These are phyloP conservation scores for Cercospora sp. DNA, from an alignment of 2,329 filamentous ascomycete species.

Conservation along the genomic window DNA sequence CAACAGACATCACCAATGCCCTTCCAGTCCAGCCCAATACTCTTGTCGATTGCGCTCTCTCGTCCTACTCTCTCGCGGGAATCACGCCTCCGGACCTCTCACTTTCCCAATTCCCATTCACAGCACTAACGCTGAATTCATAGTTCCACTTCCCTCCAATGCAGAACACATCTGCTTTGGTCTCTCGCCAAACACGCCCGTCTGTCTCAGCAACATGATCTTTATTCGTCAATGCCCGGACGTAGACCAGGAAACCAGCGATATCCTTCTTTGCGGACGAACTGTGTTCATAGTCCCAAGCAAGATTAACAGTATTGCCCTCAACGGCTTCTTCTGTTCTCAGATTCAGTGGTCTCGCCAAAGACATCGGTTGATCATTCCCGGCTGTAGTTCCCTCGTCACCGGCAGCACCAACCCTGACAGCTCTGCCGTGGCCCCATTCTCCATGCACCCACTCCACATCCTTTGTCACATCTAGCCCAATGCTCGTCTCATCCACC, in stretches of 20 bases:
- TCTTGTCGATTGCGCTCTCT: too few relatives aligned
- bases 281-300: not conserved
- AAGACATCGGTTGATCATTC: not conserved
- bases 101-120: slow-evolving; percentile 17
- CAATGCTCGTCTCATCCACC: not conserved
- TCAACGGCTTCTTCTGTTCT: not conserved
- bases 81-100: slow-evolving; percentile 16
- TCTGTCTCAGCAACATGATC: slow-evolving; percentile 7
- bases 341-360: not conserved
- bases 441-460: not conserved
- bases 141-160: slow-evolving; percentile 15
- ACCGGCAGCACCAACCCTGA: not conserved
- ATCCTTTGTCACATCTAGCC: not conserved
- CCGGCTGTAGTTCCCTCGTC: not conserved
- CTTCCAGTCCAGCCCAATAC: too few relatives aligned
- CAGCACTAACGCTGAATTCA: slow-evolving; percentile 15
- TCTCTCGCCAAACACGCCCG: slow-evolving; percentile 2
- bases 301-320: not conserved
- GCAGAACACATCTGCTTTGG: slow-evolving; percentile 5
- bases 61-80: not conserved
- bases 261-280: not conserved
- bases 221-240: not conserved
- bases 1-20: too few relatives aligned
- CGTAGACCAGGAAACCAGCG: slow-evolving; percentile 16
- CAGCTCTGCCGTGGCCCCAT: not conserved